These are phyloP conservation scores for Xylaria sp. DNA, from an alignment of 2,329 filamentous ascomycete species.

Conservation along the genomic window DNA sequence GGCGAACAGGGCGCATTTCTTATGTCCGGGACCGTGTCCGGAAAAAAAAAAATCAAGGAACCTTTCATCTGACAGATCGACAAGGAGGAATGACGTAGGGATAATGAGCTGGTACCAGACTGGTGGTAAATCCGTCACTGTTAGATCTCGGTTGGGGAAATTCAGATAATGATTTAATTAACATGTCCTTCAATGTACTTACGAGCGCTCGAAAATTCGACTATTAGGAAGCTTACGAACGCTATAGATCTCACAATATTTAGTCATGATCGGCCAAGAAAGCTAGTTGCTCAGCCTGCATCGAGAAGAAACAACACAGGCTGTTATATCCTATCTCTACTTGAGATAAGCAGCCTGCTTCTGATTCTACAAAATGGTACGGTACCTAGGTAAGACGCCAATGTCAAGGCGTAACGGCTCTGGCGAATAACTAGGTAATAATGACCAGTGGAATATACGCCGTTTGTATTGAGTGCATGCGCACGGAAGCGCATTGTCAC, in stretches of 20 bases:
- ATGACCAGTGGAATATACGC: constrained; percentile 6
- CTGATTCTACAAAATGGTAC: too few species aligned
- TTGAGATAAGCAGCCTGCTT: neutral
- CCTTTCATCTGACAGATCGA: neutral
- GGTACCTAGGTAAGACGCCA: too few species aligned
- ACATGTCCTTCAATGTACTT: too few species aligned
- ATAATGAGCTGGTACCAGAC: neutral
- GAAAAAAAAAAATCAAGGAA: too few species aligned
- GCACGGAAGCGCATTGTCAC: neutral
- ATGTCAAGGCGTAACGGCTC: too few species aligned
- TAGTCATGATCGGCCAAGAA: neutral
- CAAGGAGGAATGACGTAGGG: neutral
- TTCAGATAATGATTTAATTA: too few species aligned
- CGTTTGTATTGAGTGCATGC: constrained; percentile 4
- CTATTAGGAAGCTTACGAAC: neutral
- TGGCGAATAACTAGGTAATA: neutral
- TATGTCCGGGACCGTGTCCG: too few species aligned
- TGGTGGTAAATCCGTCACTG: too few species aligned
- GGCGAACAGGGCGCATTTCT: neutral
- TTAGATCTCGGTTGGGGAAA: too few species aligned
- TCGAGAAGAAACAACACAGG: neutral
- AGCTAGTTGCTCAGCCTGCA: neutral
- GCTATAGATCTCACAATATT: neutral
- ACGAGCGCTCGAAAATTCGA: too few species aligned
- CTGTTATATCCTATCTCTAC: neutral